Evolutionary conservation across 2,329 filamentous ascomycete species (phyloP).

Genomic region (Meredithiella fracta): DNA sequence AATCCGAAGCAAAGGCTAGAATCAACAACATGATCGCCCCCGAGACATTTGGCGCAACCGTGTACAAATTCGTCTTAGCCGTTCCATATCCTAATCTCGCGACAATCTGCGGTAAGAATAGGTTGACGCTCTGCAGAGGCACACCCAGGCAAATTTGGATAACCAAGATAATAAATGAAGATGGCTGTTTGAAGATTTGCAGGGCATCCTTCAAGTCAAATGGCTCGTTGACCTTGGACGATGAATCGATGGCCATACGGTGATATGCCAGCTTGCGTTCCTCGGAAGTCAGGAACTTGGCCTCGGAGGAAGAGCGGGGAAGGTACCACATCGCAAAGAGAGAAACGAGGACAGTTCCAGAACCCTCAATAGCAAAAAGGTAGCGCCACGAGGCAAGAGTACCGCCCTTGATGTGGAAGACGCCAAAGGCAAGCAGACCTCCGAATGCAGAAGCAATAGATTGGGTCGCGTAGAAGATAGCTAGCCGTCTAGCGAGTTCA

Average conservation of each 20-base stretch:
- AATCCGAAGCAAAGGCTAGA: conserved; percentile 55
- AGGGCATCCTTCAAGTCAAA: conserved; percentile 35
- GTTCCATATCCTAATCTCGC: conserved; percentile 30
- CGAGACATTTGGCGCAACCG: conserved; percentile 61
- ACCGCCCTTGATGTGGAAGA: conserved; percentile 30
- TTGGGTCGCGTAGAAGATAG: conserved; percentile 59
- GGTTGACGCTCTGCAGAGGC: conserved; percentile 36
- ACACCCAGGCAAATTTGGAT: conserved; percentile 45
- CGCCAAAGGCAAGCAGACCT: conserved; percentile 31
- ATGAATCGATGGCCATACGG: conserved; percentile 62
- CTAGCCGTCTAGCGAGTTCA: conserved; percentile 30
- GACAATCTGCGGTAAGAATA: conserved; percentile 41
- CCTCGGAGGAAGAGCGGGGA: conserved; percentile 45
- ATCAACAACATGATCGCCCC: conserved; percentile 58
- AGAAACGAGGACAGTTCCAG: conserved; percentile 42
- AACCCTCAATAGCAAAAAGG: conserved; percentile 38
- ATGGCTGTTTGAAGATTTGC: conserved; percentile 33
- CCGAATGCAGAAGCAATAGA: conserved; percentile 51
- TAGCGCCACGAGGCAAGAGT: conserved; percentile 29
- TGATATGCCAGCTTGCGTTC: conserved; percentile 54
- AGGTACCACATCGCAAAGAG: conserved; percentile 54
- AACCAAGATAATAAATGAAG: conserved; percentile 32
- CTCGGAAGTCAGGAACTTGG: conserved; percentile 46
- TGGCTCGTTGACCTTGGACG: conserved; percentile 39
- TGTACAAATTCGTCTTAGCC: conserved; percentile 59